phyloP scores from a whole-genome alignment of 78 protist genomes.

The Chrysochromulina tobinii region DNA sequence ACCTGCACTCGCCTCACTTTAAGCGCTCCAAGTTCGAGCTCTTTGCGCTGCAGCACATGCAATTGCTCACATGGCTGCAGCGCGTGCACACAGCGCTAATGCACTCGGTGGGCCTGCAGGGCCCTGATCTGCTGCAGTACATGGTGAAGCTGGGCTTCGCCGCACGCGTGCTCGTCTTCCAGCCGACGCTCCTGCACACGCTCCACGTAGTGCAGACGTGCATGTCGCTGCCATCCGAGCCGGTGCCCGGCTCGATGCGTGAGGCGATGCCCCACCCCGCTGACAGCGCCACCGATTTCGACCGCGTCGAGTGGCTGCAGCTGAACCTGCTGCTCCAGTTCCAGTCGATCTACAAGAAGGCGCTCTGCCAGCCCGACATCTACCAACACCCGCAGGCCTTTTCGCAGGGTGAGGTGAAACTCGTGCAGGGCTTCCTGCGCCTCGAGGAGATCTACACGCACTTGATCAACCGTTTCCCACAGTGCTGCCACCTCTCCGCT shows the following conservation, averaged over 20 bases:
- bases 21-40: neutral
- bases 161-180: slow-evolving; percentile 15
- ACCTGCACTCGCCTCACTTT: neutral
- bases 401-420: neutral
- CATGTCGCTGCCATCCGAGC: neutral
- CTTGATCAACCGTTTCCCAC: neutral
- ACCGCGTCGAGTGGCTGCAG: slow-evolving; percentile 22
- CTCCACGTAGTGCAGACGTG: neutral
- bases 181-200: slow-evolving; percentile 9
- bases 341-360: neutral
- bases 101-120: neutral
- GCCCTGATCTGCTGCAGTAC: neutral
- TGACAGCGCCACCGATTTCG: neutral
- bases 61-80: neutral
- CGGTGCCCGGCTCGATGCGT: neutral
- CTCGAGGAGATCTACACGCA: slow-evolving; percentile 20
- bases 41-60: slow-evolving; percentile 14
- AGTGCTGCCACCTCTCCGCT: neutral
- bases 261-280: neutral
- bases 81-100: neutral
- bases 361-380: neutral
- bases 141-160: neutral
- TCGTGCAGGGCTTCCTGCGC: neutral
- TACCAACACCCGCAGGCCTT: neutral
- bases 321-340: slow-evolving; percentile 8